Base-by-base conservation (phyloP, 768 basidiomycete species). In the Rhodotorula toruloides region DNA sequence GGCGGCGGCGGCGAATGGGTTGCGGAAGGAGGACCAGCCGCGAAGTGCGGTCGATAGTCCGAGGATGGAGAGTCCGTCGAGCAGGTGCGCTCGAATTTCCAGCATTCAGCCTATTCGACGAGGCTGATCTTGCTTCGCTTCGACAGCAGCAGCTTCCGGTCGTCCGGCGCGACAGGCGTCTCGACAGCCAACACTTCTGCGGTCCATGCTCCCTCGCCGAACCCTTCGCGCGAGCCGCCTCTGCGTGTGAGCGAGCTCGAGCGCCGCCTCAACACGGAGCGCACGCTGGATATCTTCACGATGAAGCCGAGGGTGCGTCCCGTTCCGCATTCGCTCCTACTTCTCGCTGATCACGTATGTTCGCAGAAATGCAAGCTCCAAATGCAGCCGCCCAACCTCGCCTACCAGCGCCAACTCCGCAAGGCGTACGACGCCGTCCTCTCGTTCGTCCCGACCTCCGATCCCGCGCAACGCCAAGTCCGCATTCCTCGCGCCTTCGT, bases 231-330 rank as follows among this genome's bases (percentile, higher is more conserved):
- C 7, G 27, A 1, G 13, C n/a, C 48, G 13, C 63, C 67, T 0
- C 48, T 76, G 74, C 82, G 89, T 11, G 79, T 94, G 27, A 78
- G 83, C 34, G 89, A 92, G 70, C 82, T 99, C 22, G 94, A 98
- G 76, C 80, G 83, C 40, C 81, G 90, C 34, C 81, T 99, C 40
- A 82, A 86, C 36, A 87, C 90, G 1, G 84, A 87, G 37, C 81
- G 83, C 27, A 90, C 90, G 13, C 79, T 97, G 36, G 96, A 99
- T 77, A 86, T 99, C 50, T 99, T 99, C 77, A 90, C 90, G 2
- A 94, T 99, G 91, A 83, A 84, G 68, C 88, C 88, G 1, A 92
- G 91, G 84, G 94, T 91, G 68, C 67, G 78, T 65, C 54, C 27
- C 27, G 47, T 9, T 21, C 52, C 40, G 11, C 25, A 40, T 29